phyloP scores from a whole-genome alignment of 768 basidiomycete species.

The Tephrocybe rancida region DNA sequence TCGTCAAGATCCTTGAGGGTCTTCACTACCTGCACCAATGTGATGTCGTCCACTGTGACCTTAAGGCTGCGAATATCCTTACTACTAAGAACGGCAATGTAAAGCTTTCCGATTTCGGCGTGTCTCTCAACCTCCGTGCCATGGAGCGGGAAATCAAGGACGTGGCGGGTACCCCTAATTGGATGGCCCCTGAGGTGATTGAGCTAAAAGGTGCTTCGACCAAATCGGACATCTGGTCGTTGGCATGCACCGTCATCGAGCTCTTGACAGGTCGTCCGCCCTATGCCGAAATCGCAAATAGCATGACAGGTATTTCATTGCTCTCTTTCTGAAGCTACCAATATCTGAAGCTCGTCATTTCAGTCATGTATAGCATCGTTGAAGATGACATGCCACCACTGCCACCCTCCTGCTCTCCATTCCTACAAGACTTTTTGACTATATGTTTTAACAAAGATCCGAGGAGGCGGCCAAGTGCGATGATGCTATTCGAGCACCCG shows the following conservation, averaged over 20 bases:
- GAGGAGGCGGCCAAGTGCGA: slow-evolving; percentile 77
- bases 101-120: slow-evolving; percentile 97
- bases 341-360: slow-evolving; percentile 14
- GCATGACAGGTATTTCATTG: slow-evolving; percentile 75
- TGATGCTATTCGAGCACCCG: slow-evolving; percentile 83
- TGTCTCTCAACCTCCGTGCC: slow-evolving; percentile 92
- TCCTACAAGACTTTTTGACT: slow-evolving; percentile 78
- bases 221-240: slow-evolving; percentile 94
- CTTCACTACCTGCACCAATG: slow-evolving; percentile 89
- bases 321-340: slow-evolving; percentile 9
- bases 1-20: slow-evolving; percentile 96
- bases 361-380: slow-evolving; percentile 96
- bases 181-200: slow-evolving; percentile 99
- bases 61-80: slow-evolving; percentile 99
- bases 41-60: slow-evolving; percentile 95
- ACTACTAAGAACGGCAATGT: slow-evolving; percentile 98
- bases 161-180: slow-evolving; percentile 94
- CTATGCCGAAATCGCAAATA: slow-evolving; percentile 86
- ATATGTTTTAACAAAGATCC: slow-evolving; percentile 93
- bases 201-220: slow-evolving; percentile 92
- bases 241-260: slow-evolving; percentile 95
- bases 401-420: slow-evolving; percentile 77
- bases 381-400: slow-evolving; percentile 90
- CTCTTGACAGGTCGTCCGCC: slow-evolving; percentile 91
- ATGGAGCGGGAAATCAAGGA: slow-evolving; percentile 85